Evolutionary conservation across 192 early-diverging fungal genomes (phyloP), one percentile per base, ranked within the genome.

Genomic region (Radiomyces spectabilis): DNA sequence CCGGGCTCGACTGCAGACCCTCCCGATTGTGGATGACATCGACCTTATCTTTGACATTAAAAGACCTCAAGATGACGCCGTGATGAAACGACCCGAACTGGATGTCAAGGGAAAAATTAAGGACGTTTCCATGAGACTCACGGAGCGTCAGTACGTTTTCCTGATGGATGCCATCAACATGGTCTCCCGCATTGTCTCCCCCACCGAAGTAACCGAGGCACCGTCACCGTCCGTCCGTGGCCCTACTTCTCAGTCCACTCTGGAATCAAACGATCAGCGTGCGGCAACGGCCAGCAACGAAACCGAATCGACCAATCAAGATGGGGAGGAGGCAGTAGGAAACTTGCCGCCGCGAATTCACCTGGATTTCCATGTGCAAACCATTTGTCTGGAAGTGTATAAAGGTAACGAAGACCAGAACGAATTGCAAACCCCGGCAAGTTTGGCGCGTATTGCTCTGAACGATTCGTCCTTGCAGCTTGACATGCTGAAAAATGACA

Each of bases 1-100:
- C 6, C 58, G 61, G 26, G 61, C 73, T 1, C 76, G 84, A 51
- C 53, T 63, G 13, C 60, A 62, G 29, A 45, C 51, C 8, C 65
- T 84, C 35, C 79, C 86, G 51, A 92, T 99, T 32, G 72, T 96
- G 2, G 86, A 94, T 39, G 85, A 96, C 59, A 82, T 94, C 5
- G 85, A 90, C 64, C 74, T 95, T 32, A 75, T 80, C 35, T 77
- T 94, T 43, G 78, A 78, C 29, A 74, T 92, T 24, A 64, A 32
- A 4, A 42, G 39, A 18, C 53, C 76, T 30, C 77, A 73, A n/a
- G 60, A 8, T 30, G 15, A 72, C 4, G 18, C 21, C 1, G 22
- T 26, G 7, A 31, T 32, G 0, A 57, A 32, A 63, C 73, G 70
- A 4, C 62, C 68, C 10, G 52, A 27, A 22, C 48, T 63, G 21